phyloP scores from a whole-genome alignment of 768 basidiomycete species.

The Naganishia antarctica region DNA sequence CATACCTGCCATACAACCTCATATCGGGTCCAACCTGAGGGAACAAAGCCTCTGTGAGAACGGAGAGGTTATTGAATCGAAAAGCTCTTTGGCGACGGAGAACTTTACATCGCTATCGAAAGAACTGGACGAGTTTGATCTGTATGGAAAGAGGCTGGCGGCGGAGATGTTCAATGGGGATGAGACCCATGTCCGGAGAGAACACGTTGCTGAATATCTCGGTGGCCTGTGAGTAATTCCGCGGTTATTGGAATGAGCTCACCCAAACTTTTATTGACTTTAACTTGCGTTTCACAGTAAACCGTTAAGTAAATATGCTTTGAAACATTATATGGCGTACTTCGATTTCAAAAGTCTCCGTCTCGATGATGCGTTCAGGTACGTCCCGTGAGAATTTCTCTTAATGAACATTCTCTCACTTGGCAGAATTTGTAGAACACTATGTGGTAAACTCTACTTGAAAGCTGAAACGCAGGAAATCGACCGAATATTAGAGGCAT shows the following conservation, averaged over 20 bases:
- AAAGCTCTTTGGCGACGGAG: no score
- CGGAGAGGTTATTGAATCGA: no score
- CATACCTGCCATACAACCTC: no score
- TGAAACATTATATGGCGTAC: constrained; percentile 75
- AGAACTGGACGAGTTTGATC: constrained; percentile 38
- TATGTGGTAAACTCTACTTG: constrained; percentile 86
- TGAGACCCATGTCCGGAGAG: constrained; percentile 71
- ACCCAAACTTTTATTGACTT: not conserved
- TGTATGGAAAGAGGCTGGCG: constrained; percentile 66
- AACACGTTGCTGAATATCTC: constrained; percentile 94
- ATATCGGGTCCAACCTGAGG: no score
- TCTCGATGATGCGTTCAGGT: constrained; percentile 88
- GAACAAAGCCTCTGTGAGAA: no score
- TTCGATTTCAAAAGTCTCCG: constrained; percentile 81
- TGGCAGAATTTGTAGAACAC: constrained; percentile 55
- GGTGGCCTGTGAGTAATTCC: constrained; percentile 71
- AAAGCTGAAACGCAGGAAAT: constrained; percentile 98
- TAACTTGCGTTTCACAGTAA: constrained; percentile 55
- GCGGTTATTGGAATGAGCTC: constrained; percentile 6
- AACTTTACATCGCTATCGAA: not conserved
- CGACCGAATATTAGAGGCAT: constrained; percentile 88
- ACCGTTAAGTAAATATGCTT: constrained; percentile 65
- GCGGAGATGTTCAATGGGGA: constrained; percentile 79
- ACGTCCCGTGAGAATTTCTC: constrained; percentile 16
- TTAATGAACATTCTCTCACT: not conserved